Percentiles rank a stretch among this genome's conserved stretches.
These are phyloP conservation scores for Calendula officinalis DNA, from an alignment of 129 eudicot species.

Conservation along the genomic window DNA sequence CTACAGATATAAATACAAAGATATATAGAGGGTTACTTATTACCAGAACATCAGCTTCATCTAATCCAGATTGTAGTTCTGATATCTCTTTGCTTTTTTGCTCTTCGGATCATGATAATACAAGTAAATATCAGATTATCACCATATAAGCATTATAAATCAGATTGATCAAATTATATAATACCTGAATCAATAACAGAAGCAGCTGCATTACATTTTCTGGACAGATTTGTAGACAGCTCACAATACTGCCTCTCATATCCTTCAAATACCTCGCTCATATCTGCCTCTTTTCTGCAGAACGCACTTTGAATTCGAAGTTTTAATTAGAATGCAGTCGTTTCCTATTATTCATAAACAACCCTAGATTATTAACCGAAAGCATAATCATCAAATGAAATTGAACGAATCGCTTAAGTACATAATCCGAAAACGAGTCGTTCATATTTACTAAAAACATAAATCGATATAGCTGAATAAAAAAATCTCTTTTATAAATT, in stretches of 20 bases:
- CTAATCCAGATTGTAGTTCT: slow-evolving; percentile 81
- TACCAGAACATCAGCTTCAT: slow-evolving; percentile 98
- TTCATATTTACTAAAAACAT: too few relatives aligned
- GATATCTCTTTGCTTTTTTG: slow-evolving; percentile 62
- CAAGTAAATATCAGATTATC: slow-evolving; percentile 13
- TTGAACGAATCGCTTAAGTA: background rate
- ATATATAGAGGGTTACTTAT: slow-evolving; percentile 9
- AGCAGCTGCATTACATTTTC: background rate
- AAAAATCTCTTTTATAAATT: too few relatives aligned
- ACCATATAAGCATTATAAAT: background rate
- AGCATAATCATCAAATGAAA: background rate
- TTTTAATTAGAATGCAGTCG: background rate
- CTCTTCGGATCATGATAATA: slow-evolving; percentile 44
- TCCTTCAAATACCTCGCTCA: slow-evolving; percentile 1
- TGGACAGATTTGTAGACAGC: background rate
- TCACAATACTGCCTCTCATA: background rate
- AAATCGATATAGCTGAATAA: too few relatives aligned
- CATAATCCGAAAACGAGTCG: too few relatives aligned
- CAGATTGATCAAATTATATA: background rate
- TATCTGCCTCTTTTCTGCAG: background rate
- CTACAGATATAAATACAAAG: background rate
- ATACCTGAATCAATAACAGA: background rate
- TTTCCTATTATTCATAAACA: background rate
- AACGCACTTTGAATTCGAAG: background rate
- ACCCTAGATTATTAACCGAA: background rate